phyloP scores from a whole-genome alignment of 2,329 filamentous ascomycete genomes.

The Hypomyces perniciosus region DNA sequence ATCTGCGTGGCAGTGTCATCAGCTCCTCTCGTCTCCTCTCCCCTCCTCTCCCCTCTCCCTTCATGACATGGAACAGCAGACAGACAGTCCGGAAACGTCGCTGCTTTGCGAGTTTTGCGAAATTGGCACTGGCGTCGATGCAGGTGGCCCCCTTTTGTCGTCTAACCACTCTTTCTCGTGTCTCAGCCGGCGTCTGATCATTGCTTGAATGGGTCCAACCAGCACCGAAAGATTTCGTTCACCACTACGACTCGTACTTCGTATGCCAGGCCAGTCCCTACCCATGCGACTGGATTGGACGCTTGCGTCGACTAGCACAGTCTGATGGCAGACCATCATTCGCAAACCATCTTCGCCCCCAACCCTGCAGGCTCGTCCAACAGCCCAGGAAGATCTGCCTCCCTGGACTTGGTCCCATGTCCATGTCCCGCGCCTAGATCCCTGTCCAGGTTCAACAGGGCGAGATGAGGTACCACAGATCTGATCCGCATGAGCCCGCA shows the following conservation, averaged over 20 bases:
- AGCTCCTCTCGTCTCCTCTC: neutral
- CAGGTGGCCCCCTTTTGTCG: slow-evolving; percentile 8
- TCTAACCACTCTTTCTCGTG: slow-evolving; percentile 13
- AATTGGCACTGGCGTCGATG: slow-evolving; percentile 5
- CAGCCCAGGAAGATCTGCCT: slow-evolving; percentile 11
- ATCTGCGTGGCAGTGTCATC: too few relatives aligned
- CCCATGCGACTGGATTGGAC: slow-evolving; percentile 7
- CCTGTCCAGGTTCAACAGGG: slow-evolving; percentile 24
- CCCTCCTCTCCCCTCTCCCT: neutral
- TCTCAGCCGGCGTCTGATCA: slow-evolving; percentile 21
- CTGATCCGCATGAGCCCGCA: slow-evolving; percentile 26
- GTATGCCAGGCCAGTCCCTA: neutral
- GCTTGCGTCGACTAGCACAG: slow-evolving; percentile 3
- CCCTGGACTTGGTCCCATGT: slow-evolving; percentile 14
- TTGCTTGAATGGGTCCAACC: slow-evolving; percentile 8
- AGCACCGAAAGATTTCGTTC: neutral
- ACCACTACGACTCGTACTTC: neutral
- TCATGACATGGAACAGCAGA: neutral
- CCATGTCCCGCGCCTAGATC: slow-evolving; percentile 11
- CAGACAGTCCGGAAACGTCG: slow-evolving; percentile 4
- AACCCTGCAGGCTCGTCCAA: slow-evolving; percentile 1
- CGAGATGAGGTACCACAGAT: slow-evolving; percentile 38
- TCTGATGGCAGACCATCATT: neutral
- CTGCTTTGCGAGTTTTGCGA: slow-evolving; percentile 2
- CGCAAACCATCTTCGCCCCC: slow-evolving; percentile 2